Evolutionary conservation across 345 rosid species (phyloP).

Genomic region (Eucalyptus tenuipes): DNA sequence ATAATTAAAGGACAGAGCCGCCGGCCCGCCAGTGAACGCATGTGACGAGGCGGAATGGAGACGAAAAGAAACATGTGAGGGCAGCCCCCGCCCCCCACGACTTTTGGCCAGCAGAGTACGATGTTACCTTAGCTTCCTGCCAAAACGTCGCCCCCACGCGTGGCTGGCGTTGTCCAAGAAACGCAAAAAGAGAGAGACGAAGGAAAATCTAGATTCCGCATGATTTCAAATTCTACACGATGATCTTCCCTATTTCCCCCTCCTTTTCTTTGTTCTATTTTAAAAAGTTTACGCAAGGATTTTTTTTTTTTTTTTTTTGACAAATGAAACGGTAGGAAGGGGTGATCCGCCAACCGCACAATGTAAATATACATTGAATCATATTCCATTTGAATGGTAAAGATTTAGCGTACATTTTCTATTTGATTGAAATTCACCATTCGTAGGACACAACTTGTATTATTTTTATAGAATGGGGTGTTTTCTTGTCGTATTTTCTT

Average conservation of each 20-base stretch:
- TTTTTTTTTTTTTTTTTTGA: not conserved
- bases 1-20: not conserved
- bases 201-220: not conserved
- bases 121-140: not conserved
- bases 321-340: not conserved
- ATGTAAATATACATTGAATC: not conserved
- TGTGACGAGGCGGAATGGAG: not conserved
- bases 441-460: rapidly evolving
- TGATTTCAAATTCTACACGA: not conserved
- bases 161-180: not conserved
- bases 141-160: not conserved
- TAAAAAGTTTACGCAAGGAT: not conserved
- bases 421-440: rapidly evolving
- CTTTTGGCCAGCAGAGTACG: not conserved
- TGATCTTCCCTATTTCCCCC: not conserved
- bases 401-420: not conserved
- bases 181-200: not conserved
- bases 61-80: not conserved
- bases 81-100: not conserved
- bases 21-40: not conserved
- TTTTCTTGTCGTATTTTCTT: no score
- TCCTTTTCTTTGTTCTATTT: not conserved
- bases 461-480: not conserved
- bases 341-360: not conserved
- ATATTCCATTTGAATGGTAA: not conserved